These are phyloP conservation scores for Plantago elongata DNA, from an alignment of 257 asterid genomes.

Conservation along the genomic window DNA sequence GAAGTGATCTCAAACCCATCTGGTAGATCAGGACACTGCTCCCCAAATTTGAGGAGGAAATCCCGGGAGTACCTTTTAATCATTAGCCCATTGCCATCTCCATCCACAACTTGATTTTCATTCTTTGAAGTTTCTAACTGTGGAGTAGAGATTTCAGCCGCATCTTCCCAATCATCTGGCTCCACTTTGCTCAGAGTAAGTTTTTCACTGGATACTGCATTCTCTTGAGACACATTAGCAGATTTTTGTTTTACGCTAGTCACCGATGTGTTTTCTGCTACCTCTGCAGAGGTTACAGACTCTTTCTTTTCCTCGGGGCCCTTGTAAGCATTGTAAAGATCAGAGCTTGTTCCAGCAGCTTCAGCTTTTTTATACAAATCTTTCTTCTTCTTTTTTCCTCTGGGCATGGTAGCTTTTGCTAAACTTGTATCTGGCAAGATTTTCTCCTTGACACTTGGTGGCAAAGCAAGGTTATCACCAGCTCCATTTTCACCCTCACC, in stretches of 20 bases:
- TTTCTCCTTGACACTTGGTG: conserved; percentile 46
- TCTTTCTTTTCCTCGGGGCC: conserved; percentile 88
- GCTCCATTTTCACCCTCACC: conserved; percentile 29
- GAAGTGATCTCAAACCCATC: conserved; percentile 46
- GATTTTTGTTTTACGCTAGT: conserved; percentile 29
- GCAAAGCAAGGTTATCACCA: neutral
- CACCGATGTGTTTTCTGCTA: conserved; percentile 30
- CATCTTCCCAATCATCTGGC: conserved; percentile 99
- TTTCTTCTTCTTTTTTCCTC: conserved; percentile 40
- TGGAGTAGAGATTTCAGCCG: conserved; percentile 72
- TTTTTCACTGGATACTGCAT: conserved; percentile 29
- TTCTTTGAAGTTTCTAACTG: conserved; percentile 42
- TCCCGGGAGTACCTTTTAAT: conserved; percentile 77
- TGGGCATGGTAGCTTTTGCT: conserved; percentile 36
- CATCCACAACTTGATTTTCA: conserved; percentile 30
- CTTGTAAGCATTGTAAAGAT: conserved; percentile 82
- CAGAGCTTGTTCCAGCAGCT: conserved; percentile 78
- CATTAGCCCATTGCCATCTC: conserved; percentile 34
- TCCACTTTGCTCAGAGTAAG: conserved; percentile 45
- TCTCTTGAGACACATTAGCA: conserved; percentile 32
- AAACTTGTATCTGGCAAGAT: conserved; percentile 39
- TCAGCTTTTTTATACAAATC: conserved; percentile 57
- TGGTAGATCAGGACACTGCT: conserved; percentile 62
- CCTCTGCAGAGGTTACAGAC: conserved; percentile 29
- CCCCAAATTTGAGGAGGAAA: conserved; percentile 69